Conservation (phyloP, 345 rosid genomes). For the Populus euphratica region DNA sequence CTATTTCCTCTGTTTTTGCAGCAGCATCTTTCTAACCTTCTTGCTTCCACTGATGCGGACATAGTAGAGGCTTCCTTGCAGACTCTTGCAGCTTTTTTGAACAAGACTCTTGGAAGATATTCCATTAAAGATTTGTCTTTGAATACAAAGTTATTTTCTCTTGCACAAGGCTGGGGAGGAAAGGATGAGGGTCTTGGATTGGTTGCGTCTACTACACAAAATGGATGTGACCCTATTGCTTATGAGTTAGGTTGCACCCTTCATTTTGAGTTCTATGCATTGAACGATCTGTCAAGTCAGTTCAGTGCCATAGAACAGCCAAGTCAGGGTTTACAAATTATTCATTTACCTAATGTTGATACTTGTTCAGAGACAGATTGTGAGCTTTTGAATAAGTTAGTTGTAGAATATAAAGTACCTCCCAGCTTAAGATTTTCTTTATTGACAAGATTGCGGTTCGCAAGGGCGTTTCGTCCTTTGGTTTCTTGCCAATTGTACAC, state of each 20-base stretch:
- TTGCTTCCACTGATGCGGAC: constrained; percentile 93
- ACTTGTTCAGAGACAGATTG: constrained; percentile 58
- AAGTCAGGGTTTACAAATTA: constrained; percentile 61
- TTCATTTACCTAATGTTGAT: constrained; percentile 61
- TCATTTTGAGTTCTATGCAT: constrained; percentile 91
- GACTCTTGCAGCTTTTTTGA: constrained; percentile 81
- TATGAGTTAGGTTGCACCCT: constrained; percentile 82
- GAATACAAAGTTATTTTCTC: constrained; percentile 75
- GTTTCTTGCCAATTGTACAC: constrained; percentile 79
- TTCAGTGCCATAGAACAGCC: constrained; percentile 36
- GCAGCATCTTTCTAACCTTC: constrained; percentile 93
- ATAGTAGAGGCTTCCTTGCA: constrained; percentile 88
- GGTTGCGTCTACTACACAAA: constrained; percentile 59
- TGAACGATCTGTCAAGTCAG: constrained; percentile 37
- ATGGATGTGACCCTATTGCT: constrained; percentile 64
- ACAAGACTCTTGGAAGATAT: constrained; percentile 76
- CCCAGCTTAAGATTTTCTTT: constrained; percentile 73
- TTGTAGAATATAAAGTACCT: constrained; percentile 71
- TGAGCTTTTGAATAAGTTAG: constrained; percentile 70
- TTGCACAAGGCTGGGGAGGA: constrained; percentile 99
- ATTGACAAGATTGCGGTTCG: constrained; percentile 79
- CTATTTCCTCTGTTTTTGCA: constrained; percentile 40
- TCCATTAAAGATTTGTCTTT: constrained; percentile 73
- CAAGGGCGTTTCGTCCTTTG: constrained; percentile 81
- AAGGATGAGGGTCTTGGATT: constrained; percentile 98